Evolutionary conservation across 768 basidiomycete species (phyloP), one percentile per base, ranked within the genome.

Genomic region (Pleurotus giganteus): DNA sequence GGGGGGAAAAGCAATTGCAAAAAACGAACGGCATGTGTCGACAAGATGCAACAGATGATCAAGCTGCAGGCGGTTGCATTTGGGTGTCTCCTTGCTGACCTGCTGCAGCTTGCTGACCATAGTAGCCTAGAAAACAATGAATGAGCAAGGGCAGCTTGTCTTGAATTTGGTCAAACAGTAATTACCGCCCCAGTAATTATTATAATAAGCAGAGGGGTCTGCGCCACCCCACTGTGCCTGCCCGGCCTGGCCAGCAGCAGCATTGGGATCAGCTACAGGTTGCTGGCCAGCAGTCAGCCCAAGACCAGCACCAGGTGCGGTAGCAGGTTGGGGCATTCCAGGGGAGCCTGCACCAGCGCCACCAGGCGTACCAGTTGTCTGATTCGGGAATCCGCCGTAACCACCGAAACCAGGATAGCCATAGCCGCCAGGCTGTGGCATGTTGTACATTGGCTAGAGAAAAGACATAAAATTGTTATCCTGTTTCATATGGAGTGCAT

Each of bases 181-280:
- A 85, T 63, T 57, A 91, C 89, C 88, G 66, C 88, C 86, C 89
- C 89, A 91, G 67, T 91, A 90, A 66, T 88, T 88, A 53, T 83
- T 83, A 69, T 90, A 90, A 70, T 90, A 90, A 56, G 79, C 79
- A 65, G 74, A 86, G 54, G 88, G 84, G 65, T 91, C 89, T 44
- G 84, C 81, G 23, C 79, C 76, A 24, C 82, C 82, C 89, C 91
- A 93, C 64, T 91, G 89, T 44, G 82, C 84, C 68, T 89, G 88
- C 45, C 79, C 81, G 31, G 81, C 77, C 58, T 82, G 81, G 12
- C 78, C 81, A 28, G 78, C 77, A 8, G 77, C 79, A 31, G 78
- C 77, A 62, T 74, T 79, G 29, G 74, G 71, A 61, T 86, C 83
- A 36, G 76, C 73, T 58, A 77, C 81, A 61, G 81, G 77, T 60